Evolutionary conservation across 192 early-diverging fungal genomes (phyloP), one percentile per base, ranked within the genome.

Genomic region (Rhizoclosmatium globosum): DNA sequence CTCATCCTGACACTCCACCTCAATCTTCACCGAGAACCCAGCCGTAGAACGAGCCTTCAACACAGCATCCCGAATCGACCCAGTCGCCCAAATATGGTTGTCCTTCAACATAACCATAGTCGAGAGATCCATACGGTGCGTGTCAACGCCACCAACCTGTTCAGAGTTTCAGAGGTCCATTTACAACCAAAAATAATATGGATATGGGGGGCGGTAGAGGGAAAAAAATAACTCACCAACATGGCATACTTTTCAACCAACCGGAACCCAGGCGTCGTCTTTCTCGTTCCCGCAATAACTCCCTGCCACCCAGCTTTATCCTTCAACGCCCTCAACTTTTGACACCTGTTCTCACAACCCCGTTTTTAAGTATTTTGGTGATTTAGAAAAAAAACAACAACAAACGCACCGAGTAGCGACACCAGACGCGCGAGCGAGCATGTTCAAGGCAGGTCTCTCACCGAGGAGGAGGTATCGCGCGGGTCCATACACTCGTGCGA

Each of bases 91-190:
- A 71, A 99, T 92, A 77, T 99, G 98, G 86, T 99, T 98, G 86
- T 99, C 98, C 85, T 99, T 99, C 64, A 99, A 89, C 98, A 99
- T 99, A 67, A 99, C 94, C 96, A 98, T 97, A 17, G 94, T 92
- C 3, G 96, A 97, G 64, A 99, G 87, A 83, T 98, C 96, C 91
- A 95, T 93, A 50, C 98, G 96, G 83, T 99, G 98, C 0, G 95
- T 96, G 81, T 99, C 98, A 59, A 95, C 93, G 47, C 98, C 98
- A 48, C 98, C 98, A 23, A 99, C 95, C 74, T 76, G 6, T 31
- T 6, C 7, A 2, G 42, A 68, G 67, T 31, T 31, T 31, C 11
- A 42, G 44, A 47, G 45, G 9, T 39, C 4, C 39, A 39, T 64
- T 64, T 64, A 57, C 0, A 68, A 39, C 21, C 7, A 68, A 68